Evolutionary conservation across 495 filamentous ascomycete species (phyloP), one percentile per base, ranked within the genome.

Genomic region (Peziza echinospora): DNA sequence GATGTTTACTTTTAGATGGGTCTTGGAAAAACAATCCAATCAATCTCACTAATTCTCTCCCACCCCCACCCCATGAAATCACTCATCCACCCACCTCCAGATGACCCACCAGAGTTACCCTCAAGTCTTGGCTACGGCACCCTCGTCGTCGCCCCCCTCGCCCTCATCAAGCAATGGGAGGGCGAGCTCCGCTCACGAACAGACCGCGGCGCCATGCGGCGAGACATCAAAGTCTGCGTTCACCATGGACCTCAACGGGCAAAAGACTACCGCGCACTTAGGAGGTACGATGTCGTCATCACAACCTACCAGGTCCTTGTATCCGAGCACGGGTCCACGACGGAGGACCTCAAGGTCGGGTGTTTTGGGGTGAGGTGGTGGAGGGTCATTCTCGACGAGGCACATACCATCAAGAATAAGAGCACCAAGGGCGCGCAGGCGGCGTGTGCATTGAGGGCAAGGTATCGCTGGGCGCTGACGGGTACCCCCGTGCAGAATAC

Each of bases 401-500:
- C 89, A 3, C 89, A 94, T 62, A 91, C 81, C 21, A 96, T 97
- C 68, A 96, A 96, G 64, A 97, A 97, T 61, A 77, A 85, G 21
- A 93, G 89, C 56, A 85, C 89, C 13, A 97, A 97, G 64, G 77
- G 78, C 8, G 89, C 89, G 0, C 78, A 93, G 55, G 84, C 87
- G 16, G 80, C 75, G 44, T 97, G 74, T 60, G 78, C 80, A 2
- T 64, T 97, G 21, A 67, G 76, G 43, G 71, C 82, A 19, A 77
- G 84, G 54, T 93, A 91, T 60, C 70, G 89, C 46, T 97, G 89
- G 89, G 94, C 89, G 57, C 67, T 97, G 45, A 91, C 84, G 2
- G 89, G 89, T 49, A 97, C 89, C 5, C 89, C 89, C 0, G 78
- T 97, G 74, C 89, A 97, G 56, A 97, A 97, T 58, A 94, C 93